Evolutionary conservation across 2,329 filamentous ascomycete genomes (phyloP).

Genomic region (Cladophialophora immunda): DNA sequence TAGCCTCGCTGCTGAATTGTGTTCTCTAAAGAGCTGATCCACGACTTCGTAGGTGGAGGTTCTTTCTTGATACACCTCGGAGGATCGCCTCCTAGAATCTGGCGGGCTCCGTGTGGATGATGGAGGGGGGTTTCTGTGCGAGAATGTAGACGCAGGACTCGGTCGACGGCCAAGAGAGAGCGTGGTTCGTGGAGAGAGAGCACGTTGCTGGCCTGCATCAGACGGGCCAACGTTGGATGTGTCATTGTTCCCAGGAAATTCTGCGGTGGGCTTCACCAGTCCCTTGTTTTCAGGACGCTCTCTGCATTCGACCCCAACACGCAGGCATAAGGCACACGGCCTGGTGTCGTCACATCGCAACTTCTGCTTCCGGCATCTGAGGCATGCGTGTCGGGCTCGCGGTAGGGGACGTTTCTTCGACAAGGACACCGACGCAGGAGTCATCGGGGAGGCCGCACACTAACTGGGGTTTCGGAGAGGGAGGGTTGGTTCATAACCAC

Average conservation of each 20-base stretch:
- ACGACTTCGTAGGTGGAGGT: constrained; percentile 34
- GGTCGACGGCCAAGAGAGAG: not conserved
- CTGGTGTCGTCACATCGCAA: constrained; percentile 32
- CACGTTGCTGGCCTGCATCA: not conserved
- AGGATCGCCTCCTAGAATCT: constrained; percentile 17
- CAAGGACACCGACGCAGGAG: not conserved
- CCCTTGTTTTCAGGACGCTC: constrained; percentile 23
- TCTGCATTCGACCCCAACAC: constrained; percentile 31
- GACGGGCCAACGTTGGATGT: not conserved
- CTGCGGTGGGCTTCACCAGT: not conserved
- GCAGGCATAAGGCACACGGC: constrained; percentile 30
- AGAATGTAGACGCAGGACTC: not conserved
- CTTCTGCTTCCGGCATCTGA: constrained; percentile 34
- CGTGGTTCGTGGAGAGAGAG: constrained; percentile 1
- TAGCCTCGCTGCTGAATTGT: constrained; percentile 22
- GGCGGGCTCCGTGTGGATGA: constrained; percentile 9
- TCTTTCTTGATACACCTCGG: constrained; percentile 29
- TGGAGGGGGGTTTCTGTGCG: not conserved
- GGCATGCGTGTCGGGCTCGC: constrained; percentile 32
- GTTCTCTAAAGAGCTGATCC: constrained; percentile 35
- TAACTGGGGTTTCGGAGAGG: not conserved
- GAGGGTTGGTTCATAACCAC: not conserved
- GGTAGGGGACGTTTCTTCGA: constrained; percentile 30
- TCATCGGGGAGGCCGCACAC: constrained; percentile 7
- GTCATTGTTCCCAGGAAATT: not conserved